phyloP scores from a whole-genome alignment of 805 yeast genomes.

The Lipomyces orientalis region DNA sequence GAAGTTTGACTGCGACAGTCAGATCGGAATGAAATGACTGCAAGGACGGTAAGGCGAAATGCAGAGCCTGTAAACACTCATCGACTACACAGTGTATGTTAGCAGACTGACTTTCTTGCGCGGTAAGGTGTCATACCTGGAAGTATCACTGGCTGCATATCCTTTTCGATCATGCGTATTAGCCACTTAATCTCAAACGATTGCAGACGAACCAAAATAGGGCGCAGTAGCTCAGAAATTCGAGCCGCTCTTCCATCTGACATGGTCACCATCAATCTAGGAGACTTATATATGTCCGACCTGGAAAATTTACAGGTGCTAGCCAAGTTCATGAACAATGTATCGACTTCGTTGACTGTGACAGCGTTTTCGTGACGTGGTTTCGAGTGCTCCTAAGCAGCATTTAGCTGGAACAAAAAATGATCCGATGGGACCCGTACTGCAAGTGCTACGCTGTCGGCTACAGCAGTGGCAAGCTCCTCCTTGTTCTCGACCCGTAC shows the following conservation, averaged over 20 bases:
- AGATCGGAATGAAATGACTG: constrained; percentile 16
- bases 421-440: constrained; percentile 3
- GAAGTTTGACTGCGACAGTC: background rate
- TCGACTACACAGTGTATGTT: constrained; percentile 6
- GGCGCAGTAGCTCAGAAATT: constrained; percentile 5
- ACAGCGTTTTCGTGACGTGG: background rate
- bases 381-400: background rate
- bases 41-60: constrained; percentile 23
- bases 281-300: background rate
- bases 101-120: background rate
- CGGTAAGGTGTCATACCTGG: constrained; percentile 7
- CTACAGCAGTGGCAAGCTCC: constrained; percentile 18
- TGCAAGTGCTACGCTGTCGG: background rate
- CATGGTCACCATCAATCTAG: background rate
- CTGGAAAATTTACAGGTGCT: constrained; percentile 17
- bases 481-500: constrained; percentile 6
- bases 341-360: constrained; percentile 18
- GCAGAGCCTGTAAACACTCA: constrained; percentile 9
- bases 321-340: constrained; percentile 11
- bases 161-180: constrained; percentile 19
- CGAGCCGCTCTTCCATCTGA: background rate
- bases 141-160: constrained; percentile 22
- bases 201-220: constrained; percentile 11
- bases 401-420: too few species aligned
- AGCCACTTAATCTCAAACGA: constrained; percentile 30